Evolutionary conservation across 169 alveolate genomes (phyloP).

Genomic region (Neospora caninum): DNA sequence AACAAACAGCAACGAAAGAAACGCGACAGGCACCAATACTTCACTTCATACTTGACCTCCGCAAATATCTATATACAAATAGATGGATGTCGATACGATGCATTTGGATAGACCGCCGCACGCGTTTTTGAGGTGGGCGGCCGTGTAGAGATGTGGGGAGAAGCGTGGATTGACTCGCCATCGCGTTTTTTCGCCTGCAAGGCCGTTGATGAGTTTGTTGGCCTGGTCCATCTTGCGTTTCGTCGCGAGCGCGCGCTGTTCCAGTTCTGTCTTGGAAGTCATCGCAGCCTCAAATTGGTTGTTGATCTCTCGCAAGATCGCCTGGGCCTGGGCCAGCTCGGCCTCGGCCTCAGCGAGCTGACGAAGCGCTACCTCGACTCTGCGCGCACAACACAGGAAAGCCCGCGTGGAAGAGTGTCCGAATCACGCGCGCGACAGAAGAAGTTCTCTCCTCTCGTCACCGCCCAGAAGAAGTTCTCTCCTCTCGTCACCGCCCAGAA

Average conservation of each 20-base stretch:
- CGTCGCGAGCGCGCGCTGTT: slow-evolving; percentile 90
- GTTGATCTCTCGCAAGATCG: slow-evolving; percentile 85
- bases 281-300: slow-evolving; percentile 89
- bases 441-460: no score
- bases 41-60: no score
- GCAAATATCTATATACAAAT: no score
- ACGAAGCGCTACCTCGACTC: slow-evolving; percentile 88
- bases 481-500: slow-evolving; percentile 60
- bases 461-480: not conserved
- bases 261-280: slow-evolving; percentile 90
- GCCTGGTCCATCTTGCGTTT: slow-evolving; percentile 94
- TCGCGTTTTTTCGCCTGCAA: slow-evolving; percentile 91
- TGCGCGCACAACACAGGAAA: slow-evolving; percentile 74
- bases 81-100: no score
- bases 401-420: not conserved
- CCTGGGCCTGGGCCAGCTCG: slow-evolving; percentile 88
- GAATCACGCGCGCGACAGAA: no score
- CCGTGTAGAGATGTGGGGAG: no score
- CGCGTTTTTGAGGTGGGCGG: no score
- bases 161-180: slow-evolving; percentile 76
- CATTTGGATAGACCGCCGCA: no score
- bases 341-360: slow-evolving; percentile 91
- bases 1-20: not conserved
- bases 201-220: slow-evolving; percentile 91
- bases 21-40: not conserved